Conservation (phyloP, 345 rosid genomes). For the Populus alba region DNA sequence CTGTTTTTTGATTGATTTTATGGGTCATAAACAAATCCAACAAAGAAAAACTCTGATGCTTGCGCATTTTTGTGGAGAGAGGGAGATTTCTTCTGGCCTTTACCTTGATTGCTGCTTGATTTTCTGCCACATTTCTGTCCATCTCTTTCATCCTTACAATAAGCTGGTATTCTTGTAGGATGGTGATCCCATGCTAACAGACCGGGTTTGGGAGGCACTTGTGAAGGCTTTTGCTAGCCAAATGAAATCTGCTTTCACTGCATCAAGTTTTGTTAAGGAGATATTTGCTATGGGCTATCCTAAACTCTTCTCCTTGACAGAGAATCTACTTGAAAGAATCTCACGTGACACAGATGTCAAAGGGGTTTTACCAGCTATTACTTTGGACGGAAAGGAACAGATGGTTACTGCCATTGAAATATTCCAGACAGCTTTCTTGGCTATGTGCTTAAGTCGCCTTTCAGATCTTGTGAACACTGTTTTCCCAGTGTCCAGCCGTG, state of each 20-base stretch:
- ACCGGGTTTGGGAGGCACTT: constrained; percentile 93
- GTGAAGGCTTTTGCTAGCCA: constrained; percentile 87
- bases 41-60: background rate
- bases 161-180: constrained; percentile 36
- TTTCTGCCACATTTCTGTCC: background rate
- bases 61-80: background rate
- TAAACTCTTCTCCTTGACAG: constrained; percentile 75
- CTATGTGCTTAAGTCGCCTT: constrained; percentile 69
- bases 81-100: background rate
- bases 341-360: constrained; percentile 77
- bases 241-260: constrained; percentile 93
- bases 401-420: constrained; percentile 73
- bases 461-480: constrained; percentile 85
- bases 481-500: constrained; percentile 91
- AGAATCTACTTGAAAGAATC: constrained; percentile 86
- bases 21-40: background rate
- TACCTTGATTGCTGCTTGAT: background rate
- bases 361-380: constrained; percentile 85
- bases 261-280: constrained; percentile 97
- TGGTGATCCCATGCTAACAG: constrained; percentile 76
- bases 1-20: background rate
- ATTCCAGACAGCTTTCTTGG: constrained; percentile 90
- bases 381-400: constrained; percentile 68
- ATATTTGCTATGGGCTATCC: constrained; percentile 90
- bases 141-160: constrained; percentile 20